Conservation (phyloP, 805 yeast species). For the Myxozyma melibiosi region DNA sequence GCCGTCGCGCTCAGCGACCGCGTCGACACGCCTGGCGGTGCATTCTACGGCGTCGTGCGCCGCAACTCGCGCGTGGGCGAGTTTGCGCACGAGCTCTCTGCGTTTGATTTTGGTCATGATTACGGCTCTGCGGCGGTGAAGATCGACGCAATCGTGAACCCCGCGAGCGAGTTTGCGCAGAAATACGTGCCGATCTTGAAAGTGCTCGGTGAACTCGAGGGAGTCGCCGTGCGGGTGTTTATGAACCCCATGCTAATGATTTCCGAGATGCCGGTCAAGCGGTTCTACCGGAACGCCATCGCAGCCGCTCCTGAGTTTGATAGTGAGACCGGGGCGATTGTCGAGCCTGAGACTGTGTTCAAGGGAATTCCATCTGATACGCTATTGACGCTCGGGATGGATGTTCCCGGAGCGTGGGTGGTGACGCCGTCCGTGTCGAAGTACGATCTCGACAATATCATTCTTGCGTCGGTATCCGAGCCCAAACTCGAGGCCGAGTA, state of each 20-base stretch:
- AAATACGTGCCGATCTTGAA: slow-evolving; percentile 52
- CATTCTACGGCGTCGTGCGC: background rate
- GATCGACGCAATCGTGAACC: slow-evolving; percentile 66
- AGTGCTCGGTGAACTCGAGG: slow-evolving; percentile 49
- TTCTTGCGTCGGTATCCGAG: slow-evolving; percentile 45
- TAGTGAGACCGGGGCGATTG: slow-evolving; percentile 37
- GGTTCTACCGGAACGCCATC: slow-evolving; percentile 59
- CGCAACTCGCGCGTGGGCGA: slow-evolving; percentile 11
- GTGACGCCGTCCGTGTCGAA: slow-evolving; percentile 54
- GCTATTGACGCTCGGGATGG: slow-evolving; percentile 58
- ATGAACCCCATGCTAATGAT: slow-evolving; percentile 57
- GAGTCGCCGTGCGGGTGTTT: slow-evolving; percentile 56
- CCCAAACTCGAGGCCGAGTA: slow-evolving; percentile 49
- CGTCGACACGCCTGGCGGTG: slow-evolving; percentile 15
- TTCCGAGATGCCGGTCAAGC: slow-evolving; percentile 52
- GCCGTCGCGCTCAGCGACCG: slow-evolving; percentile 9
- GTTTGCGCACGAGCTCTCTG: slow-evolving; percentile 12
- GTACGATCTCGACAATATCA: slow-evolving; percentile 66
- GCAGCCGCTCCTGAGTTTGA: slow-evolving; percentile 43
- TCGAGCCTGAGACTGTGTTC: slow-evolving; percentile 45
- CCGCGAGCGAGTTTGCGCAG: slow-evolving; percentile 70
- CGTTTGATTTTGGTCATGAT: slow-evolving; percentile 35
- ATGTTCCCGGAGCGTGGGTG: slow-evolving; percentile 71
- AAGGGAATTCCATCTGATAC: slow-evolving; percentile 54
- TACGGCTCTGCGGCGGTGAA: slow-evolving; percentile 50